phyloP scores from a whole-genome alignment of 768 basidiomycete genomes.

The Austroboletus festivus region DNA sequence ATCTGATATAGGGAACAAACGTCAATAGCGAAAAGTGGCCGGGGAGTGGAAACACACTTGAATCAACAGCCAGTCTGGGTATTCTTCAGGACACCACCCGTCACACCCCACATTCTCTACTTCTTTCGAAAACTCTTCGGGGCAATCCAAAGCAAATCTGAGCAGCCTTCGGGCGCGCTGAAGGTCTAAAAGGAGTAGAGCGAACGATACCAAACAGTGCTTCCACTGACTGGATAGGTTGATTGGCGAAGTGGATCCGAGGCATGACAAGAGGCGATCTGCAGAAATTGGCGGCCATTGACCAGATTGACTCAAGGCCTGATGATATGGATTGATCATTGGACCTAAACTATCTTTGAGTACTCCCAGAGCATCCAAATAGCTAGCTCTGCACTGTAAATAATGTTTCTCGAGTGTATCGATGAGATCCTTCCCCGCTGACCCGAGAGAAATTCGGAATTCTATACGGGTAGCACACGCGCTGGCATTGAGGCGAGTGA shows the following conservation, averaged over 20 bases:
- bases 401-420: not conserved
- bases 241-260: not conserved
- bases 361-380: not conserved
- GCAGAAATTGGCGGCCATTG: not conserved
- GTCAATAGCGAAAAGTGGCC: too few species aligned
- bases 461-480: not conserved
- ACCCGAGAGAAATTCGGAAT: too few species aligned
- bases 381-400: not conserved
- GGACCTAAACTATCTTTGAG: not conserved
- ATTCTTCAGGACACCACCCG: not conserved
- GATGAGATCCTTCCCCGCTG: not conserved
- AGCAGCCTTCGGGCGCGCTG: not conserved
- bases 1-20: not conserved
- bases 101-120: not conserved
- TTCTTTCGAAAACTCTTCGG: not conserved
- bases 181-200: not conserved
- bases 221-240: not conserved
- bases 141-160: not conserved
- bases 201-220: not conserved
- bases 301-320: not conserved
- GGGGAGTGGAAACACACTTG: not conserved
- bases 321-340: not conserved
- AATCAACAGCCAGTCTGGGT: not conserved
- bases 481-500: not conserved
- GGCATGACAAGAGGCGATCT: not conserved